Conservation (phyloP, 495 filamentous ascomycete species). For the Polyplosphaeria fusca region DNA sequence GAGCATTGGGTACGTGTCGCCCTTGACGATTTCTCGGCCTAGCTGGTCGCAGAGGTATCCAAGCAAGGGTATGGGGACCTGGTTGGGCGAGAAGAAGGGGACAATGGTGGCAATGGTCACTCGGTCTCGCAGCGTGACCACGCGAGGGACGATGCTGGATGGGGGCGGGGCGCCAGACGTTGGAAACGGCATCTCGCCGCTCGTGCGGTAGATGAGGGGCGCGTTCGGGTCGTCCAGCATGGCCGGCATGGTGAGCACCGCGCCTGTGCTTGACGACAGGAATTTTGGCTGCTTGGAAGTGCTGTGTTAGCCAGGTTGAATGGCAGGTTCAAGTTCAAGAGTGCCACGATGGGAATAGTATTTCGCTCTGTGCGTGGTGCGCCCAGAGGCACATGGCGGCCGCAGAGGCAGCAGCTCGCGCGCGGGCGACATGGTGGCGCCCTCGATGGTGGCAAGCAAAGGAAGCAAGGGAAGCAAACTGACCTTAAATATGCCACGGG, state of each 20-base stretch:
- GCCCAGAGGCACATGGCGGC: too few species aligned
- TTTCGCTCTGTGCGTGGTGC: too few species aligned
- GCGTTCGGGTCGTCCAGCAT: slow-evolving; percentile 76
- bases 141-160: slow-evolving; percentile 66
- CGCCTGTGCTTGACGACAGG: too few species aligned
- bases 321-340: too few species aligned
- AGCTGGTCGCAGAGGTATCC: slow-evolving; percentile 80
- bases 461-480: too few species aligned
- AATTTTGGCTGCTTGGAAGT: too few species aligned
- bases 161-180: slow-evolving; percentile 62
- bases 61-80: slow-evolving; percentile 73
- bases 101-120: slow-evolving; percentile 88
- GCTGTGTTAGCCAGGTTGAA: too few species aligned
- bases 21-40: slow-evolving; percentile 91
- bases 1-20: slow-evolving; percentile 94
- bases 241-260: slow-evolving; percentile 66
- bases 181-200: slow-evolving; percentile 63
- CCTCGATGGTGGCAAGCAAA: too few species aligned
- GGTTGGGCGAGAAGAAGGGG: slow-evolving; percentile 70
- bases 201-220: slow-evolving; percentile 59
- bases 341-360: too few species aligned
- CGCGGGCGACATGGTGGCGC: too few species aligned
- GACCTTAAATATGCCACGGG: too few species aligned
- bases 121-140: slow-evolving; percentile 85
- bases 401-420: too few species aligned